These are phyloP conservation scores for Mesostigma viride DNA, from an alignment of 139 green algal species.

Conservation along the genomic window DNA sequence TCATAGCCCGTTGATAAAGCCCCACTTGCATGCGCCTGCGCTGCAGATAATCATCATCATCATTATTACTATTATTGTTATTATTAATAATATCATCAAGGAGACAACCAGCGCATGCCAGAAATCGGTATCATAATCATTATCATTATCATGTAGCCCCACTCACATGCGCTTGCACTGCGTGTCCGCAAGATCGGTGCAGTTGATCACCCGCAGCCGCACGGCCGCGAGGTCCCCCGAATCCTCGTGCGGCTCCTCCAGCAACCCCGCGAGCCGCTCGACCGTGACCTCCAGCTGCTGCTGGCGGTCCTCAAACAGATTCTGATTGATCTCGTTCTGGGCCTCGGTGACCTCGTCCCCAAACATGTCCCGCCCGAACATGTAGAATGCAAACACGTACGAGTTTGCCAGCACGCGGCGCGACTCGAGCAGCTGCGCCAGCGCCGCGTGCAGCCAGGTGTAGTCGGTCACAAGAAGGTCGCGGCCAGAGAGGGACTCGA, in stretches of 20 bases:
- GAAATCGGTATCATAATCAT: no score
- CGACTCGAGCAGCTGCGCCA: conserved; percentile 56
- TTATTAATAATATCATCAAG: no score
- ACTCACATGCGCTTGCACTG: conserved; percentile 26
- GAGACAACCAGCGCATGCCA: no score
- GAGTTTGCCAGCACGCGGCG: conserved; percentile 59
- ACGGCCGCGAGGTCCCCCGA: conserved; percentile 3
- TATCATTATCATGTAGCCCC: neutral
- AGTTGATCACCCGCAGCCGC: conserved; percentile 62
- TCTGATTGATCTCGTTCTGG: conserved; percentile 62
- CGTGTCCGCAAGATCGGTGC: conserved; percentile 31
- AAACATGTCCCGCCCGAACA: conserved; percentile 70
- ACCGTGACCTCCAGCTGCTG: conserved; percentile 56
- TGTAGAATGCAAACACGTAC: conserved; percentile 79
- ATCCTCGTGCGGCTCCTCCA: conserved; percentile 4
- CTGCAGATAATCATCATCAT: no score
- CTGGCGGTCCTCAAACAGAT: conserved; percentile 84
- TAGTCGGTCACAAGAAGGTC: conserved; percentile 35
- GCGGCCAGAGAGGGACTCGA: no score
- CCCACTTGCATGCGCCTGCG: no score
- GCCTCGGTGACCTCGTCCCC: conserved; percentile 50
- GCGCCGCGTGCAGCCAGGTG: conserved; percentile 42
- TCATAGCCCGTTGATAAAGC: no score
- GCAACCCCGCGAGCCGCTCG: conserved; percentile 9
- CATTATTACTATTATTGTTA: no score